A percentile compares a stretch with the other conserved stretches of the same genome.
These are phyloP conservation scores for Graphiopsis chlorocephala DNA, from an alignment of 2,329 filamentous ascomycete genomes.

Conservation along the genomic window DNA sequence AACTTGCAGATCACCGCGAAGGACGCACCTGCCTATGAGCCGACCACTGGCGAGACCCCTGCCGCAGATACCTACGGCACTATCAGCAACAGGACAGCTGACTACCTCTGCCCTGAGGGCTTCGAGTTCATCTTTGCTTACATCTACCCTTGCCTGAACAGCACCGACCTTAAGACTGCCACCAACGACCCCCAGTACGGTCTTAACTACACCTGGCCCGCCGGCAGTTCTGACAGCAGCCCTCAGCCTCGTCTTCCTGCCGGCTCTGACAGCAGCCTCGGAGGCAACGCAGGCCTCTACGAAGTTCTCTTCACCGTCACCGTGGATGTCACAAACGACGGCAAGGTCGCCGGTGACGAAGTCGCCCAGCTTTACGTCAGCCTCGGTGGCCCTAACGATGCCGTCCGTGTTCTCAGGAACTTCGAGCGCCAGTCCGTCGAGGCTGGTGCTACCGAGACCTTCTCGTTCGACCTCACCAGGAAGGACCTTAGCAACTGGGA, in stretches of 20 bases:
- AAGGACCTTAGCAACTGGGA: conserved; percentile 91
- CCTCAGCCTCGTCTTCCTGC: conserved; percentile 61
- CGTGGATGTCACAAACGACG: conserved; percentile 70
- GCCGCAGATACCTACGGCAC: conserved; percentile 65
- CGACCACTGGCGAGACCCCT: conserved; percentile 60
- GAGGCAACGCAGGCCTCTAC: conserved; percentile 63
- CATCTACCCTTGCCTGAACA: conserved; percentile 73
- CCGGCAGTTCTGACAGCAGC: conserved; percentile 56
- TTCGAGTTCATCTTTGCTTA: conserved; percentile 54
- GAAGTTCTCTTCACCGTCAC: conserved; percentile 67
- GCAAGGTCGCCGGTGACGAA: conserved; percentile 63
- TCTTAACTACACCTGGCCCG: conserved; percentile 57
- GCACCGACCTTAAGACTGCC: conserved; percentile 55
- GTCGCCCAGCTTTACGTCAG: conserved; percentile 73
- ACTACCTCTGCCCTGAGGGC: conserved; percentile 66
- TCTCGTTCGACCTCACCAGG: conserved; percentile 67
- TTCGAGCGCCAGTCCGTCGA: conserved; percentile 76
- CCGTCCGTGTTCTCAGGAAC: conserved; percentile 65
- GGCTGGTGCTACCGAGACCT: conserved; percentile 65
- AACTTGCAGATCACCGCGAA: conserved; percentile 58
- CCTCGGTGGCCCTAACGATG: conserved; percentile 74
- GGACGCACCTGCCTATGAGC: conserved; percentile 52
- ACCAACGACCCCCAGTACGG: conserved; percentile 62
- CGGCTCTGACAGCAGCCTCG: conserved; percentile 55
- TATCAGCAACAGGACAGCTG: conserved; percentile 58